Evolutionary conservation across 192 early-diverging fungal genomes (phyloP).

Genomic region (Coemansia sp.): DNA sequence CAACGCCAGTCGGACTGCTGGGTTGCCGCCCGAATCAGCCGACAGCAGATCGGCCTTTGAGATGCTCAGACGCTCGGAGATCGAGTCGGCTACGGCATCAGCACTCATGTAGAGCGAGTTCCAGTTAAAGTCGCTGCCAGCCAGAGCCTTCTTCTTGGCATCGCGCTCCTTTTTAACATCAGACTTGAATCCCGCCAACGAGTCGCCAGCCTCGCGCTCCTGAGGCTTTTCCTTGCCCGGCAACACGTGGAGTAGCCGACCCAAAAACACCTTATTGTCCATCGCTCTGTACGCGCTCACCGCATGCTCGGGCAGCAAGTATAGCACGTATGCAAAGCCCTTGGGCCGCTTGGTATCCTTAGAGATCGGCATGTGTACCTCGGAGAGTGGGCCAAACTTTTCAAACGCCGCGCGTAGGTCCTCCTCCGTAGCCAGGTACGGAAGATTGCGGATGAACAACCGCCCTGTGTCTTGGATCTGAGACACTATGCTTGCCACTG

Average conservation of each 20-base stretch:
- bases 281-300: constrained; percentile 82
- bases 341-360: constrained; percentile 92
- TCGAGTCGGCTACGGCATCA: constrained; percentile 94
- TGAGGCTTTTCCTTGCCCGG: constrained; percentile 84
- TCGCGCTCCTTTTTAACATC: constrained; percentile 87
- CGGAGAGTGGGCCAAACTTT: constrained; percentile 88
- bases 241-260: constrained; percentile 87
- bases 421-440: constrained; percentile 87
- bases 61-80: constrained; percentile 90
- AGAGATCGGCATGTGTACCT: constrained; percentile 94
- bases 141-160: constrained; percentile 73
- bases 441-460: constrained; percentile 91
- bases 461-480: constrained; percentile 94
- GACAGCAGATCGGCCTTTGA: constrained; percentile 92
- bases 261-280: constrained; percentile 89
- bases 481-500: constrained; percentile 54
- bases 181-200: constrained; percentile 60
- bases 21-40: constrained; percentile 71
- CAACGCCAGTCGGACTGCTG: constrained; percentile 92
- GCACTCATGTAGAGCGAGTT: constrained; percentile 95
- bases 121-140: constrained; percentile 92
- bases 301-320: constrained; percentile 90
- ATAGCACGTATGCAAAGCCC: constrained; percentile 92
- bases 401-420: constrained; percentile 84
- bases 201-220: constrained; percentile 46